A percentile compares a stretch with the other conserved stretches of the same genome.
Evolutionary conservation across 495 filamentous ascomycete genomes (phyloP).

Genomic region (Aspergillus sclerotioniger): DNA sequence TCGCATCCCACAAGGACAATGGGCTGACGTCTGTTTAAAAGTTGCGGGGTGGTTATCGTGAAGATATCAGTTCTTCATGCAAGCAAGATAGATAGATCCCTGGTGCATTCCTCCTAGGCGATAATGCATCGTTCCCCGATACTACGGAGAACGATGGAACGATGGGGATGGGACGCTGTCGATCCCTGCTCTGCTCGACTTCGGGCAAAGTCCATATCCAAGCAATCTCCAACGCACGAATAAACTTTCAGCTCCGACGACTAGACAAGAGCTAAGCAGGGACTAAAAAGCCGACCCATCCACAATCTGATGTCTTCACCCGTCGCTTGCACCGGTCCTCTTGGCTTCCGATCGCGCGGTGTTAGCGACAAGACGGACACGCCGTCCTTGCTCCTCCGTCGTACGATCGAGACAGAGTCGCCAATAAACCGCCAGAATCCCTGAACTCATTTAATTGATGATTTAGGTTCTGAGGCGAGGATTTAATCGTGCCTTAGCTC

Average conservation of each 20-base stretch:
- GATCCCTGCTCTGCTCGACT: conserved; percentile 1
- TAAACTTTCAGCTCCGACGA: not conserved
- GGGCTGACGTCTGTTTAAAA: not conserved
- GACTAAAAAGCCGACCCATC: not conserved
- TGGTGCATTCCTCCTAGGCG: not conserved
- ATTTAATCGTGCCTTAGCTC: not conserved
- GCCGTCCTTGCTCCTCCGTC: not conserved
- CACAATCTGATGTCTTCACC: not conserved
- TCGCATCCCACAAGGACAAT: not conserved
- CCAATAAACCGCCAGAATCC: not conserved
- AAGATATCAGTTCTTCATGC: not conserved
- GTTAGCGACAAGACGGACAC: not conserved
- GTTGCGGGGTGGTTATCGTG: not conserved
- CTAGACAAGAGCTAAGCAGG: not conserved
- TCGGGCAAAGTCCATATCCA: not conserved
- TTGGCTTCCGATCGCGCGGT: not conserved
- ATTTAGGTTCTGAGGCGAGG: not conserved
- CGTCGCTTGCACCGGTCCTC: not conserved
- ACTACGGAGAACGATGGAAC: not conserved
- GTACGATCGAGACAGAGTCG: not conserved
- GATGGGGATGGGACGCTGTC: too few relatives aligned
- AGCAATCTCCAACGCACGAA: not conserved
- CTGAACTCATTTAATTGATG: not conserved
- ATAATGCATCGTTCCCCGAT: too few relatives aligned
- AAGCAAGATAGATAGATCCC: not conserved